Conservation (phyloP, 352 stramenopile genomes). For the Detonula confervacea region DNA sequence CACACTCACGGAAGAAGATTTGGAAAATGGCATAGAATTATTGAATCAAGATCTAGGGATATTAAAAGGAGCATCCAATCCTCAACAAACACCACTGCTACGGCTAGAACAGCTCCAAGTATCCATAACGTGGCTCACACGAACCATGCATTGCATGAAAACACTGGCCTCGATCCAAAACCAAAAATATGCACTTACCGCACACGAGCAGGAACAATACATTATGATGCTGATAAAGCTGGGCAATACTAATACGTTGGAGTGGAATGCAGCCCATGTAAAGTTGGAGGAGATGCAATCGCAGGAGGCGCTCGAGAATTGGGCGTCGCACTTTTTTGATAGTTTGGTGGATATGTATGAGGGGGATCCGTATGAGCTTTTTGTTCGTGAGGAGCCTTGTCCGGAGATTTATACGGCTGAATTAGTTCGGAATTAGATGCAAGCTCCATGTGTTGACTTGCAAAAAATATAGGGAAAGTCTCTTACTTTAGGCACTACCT, state of each 20-base stretch:
- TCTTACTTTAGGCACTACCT: too few relatives aligned
- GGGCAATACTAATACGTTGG: slow-evolving; percentile 12
- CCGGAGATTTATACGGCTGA: neutral
- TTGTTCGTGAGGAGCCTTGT: slow-evolving; percentile 20
- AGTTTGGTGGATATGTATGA: slow-evolving; percentile 16
- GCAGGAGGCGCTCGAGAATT: slow-evolving; percentile 19
- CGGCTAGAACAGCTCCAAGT: slow-evolving; percentile 24
- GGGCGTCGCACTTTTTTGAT: slow-evolving; percentile 10
- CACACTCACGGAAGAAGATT: slow-evolving; percentile 24
- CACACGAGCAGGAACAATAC: slow-evolving; percentile 5
- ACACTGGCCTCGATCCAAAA: slow-evolving; percentile 8
- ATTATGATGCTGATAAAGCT: neutral
- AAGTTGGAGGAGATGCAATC: slow-evolving; percentile 23
- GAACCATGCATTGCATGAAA: slow-evolving; percentile 27
- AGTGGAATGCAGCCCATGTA: slow-evolving; percentile 12
- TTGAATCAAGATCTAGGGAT: slow-evolving; percentile 18
- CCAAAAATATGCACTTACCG: neutral
- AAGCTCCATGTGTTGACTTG: too few relatives aligned
- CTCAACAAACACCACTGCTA: slow-evolving; percentile 12
- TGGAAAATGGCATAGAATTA: slow-evolving; percentile 6
- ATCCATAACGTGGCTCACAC: slow-evolving; percentile 8
- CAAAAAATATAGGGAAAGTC: too few relatives aligned
- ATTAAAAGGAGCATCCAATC: neutral
- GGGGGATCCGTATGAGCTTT: neutral
- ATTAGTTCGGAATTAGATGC: neutral